Percentiles rank a stretch among this genome's conserved stretches.
Evolutionary conservation across 352 stramenopile genomes (phyloP).

Genomic region (Blastocystis sp.): DNA sequence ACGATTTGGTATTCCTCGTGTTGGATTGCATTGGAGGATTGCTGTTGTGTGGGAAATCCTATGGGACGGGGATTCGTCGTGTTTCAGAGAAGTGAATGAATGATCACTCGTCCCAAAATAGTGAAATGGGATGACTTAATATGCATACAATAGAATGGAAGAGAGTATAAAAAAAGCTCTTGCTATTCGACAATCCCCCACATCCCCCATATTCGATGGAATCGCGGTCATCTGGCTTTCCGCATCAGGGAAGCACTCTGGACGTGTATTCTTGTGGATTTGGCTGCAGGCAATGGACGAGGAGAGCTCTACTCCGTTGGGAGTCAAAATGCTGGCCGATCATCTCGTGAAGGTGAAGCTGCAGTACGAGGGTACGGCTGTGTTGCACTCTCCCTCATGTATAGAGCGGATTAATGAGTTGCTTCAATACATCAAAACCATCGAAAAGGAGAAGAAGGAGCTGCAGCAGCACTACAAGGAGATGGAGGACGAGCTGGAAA

Average conservation of each 20-base stretch:
- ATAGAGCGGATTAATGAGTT: conserved; percentile 68
- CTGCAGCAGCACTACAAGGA: conserved; percentile 20
- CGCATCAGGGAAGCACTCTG: neutral
- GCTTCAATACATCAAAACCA: conserved; percentile 35
- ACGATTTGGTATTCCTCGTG: too few relatives aligned
- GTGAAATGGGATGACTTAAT: too few relatives aligned
- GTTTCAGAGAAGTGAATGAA: too few relatives aligned
- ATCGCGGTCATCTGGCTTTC: neutral
- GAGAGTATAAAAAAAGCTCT: too few relatives aligned
- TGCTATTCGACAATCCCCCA: neutral
- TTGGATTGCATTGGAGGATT: too few relatives aligned
- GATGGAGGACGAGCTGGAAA: conserved; percentile 59
- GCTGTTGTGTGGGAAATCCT: too few relatives aligned
- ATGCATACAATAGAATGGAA: too few relatives aligned
- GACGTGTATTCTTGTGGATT: neutral
- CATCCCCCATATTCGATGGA: neutral
- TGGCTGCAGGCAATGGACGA: conserved; percentile 3
- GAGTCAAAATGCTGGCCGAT: conserved; percentile 68
- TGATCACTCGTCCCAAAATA: too few relatives aligned
- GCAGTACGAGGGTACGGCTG: conserved; percentile 51
- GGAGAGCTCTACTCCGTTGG: conserved; percentile 40
- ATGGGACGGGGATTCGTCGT: too few relatives aligned
- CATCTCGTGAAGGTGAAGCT: conserved; percentile 70
- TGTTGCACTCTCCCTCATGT: neutral
- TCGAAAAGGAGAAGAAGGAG: conserved; percentile 65